A percentile compares a stretch with the other conserved stretches of the same genome.
phyloP scores from a whole-genome alignment of 345 rosid species.

The Rhodomyrtus tomentosa region DNA sequence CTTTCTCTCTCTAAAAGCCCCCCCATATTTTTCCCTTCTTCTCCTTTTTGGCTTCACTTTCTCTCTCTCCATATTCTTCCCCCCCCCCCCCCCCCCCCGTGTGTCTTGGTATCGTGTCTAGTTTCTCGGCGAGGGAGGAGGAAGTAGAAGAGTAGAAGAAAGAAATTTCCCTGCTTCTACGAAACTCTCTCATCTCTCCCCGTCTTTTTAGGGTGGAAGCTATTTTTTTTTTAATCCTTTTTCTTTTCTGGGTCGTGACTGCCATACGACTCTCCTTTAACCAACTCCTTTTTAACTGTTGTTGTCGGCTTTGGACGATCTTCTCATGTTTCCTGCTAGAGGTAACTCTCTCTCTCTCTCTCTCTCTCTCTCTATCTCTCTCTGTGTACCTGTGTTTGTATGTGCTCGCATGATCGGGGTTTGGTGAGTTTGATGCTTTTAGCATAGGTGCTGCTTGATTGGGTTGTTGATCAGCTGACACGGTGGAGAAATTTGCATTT shows the following conservation, averaged over 20 bases:
- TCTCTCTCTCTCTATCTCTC: background rate
- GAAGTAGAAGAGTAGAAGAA: conserved; percentile 85
- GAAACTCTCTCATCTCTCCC: conserved; percentile 40
- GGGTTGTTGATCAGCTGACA: background rate
- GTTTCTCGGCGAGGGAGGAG: conserved; percentile 71
- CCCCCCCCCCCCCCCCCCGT: background rate
- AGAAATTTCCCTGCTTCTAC: conserved; percentile 67
- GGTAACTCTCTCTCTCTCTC: background rate
- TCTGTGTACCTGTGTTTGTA: background rate
- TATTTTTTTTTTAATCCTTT: background rate
- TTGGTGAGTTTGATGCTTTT: background rate
- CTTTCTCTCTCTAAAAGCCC: background rate
- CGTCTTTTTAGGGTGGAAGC: background rate
- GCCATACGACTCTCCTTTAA: background rate
- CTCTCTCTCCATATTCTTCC: background rate
- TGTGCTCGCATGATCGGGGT: background rate
- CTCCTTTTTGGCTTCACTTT: background rate
- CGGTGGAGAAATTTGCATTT: background rate
- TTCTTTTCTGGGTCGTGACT: background rate
- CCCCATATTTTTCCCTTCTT: background rate
- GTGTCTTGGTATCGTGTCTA: conserved; percentile 1
- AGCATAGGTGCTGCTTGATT: background rate
- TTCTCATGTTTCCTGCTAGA: background rate
- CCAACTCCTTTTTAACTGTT: background rate
- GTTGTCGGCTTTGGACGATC: conserved; percentile 2